Evolutionary conservation across 2,329 filamentous ascomycete species (phyloP), one percentile per base, ranked within the genome.

Genomic region (Pezicula radicicola): DNA sequence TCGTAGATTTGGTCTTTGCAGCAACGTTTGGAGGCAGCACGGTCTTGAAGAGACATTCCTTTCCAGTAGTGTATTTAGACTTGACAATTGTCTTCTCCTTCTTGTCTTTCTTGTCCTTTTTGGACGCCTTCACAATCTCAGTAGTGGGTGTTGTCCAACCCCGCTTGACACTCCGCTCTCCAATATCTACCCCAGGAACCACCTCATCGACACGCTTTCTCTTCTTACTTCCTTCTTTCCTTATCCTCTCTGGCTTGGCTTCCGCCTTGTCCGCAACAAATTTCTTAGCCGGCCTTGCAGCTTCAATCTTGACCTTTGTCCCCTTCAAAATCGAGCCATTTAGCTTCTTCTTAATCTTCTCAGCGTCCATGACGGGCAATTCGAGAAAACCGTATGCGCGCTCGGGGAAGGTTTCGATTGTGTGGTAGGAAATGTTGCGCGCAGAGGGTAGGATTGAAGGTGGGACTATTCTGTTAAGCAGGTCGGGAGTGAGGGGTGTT

Each of bases 321-420:
- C 94, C 94, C 66, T 88, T 94, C 51, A 99, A 73, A 21, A 89
- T 87, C 2, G 87, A 82, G 30, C 93, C 93, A 75, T 96, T 89
- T 46, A 97, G 79, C 73, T 94, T 97, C 73, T 88, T 93, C 73
- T 86, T 91, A 49, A 97, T 72, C 70, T 91, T 96, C n/a, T 93
- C 88, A 9, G 93, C 94, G 59, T 96, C 91, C 70, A 83, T 81
- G 3, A 68, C 72, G 0, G 92, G 92, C 36, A 99, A 72, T 44
- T 95, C 91, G 54, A 97, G 77, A 72, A 89, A 99, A 51, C 93
- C 94, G 83, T 91, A 99, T 49, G 83, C 86, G 66, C 84, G 88
- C 59, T 99, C 94, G 13, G 93, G 93, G 57, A 96, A 96, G 1
- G 92, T 92, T 65, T 91, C 82, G 59, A 97, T 73, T 5, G 77